Base-by-base conservation (phyloP, 805 yeast species). In the Saturnispora mendoncae region DNA sequence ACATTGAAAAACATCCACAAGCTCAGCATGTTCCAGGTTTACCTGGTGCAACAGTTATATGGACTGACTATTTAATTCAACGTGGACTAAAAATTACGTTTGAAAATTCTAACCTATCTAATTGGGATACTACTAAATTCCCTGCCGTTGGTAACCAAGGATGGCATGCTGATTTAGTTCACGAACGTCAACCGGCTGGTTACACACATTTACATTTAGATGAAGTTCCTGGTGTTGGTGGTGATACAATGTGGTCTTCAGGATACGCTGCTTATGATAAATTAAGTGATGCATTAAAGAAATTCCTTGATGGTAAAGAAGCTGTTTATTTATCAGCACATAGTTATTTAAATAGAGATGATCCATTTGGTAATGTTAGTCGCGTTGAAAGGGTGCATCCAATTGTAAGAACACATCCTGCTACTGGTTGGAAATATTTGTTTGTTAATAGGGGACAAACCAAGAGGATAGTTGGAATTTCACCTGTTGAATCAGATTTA, bases 371-470 rank as follows among this genome's bases (percentile, higher is more conserved):
- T 40, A 69, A 71, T 13, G 67, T 67, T 15, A 62, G 64, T 38
- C 64, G 64, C 40, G 62, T 75, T 41, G 76, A 67, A 50, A 66
- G 78, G 54, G 71, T 67, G 44, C 84, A 78, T 56, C 82, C 81
- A 3, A 46, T 78, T 17, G 68, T 78, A 18, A 68, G 82, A 60
- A 74, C 80, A 27, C 80, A 78, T 51, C 83, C 84, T 10, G 78
- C 69, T 13, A 76, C 82, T 19, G 80, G 80, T 29, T 67, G 75
- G 72, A 78, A 78, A 57, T 62, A 73, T 2, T 59, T 76, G 47
- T 75, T 62, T 47, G 72, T 74, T 31, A 74, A 74, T 55, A 65
- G 75, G 36, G 57, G 64, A 18, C 65, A 66, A 66, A 74, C 78
- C 9, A 62, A 51, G 33, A 62, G 73, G 46, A 75, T 76, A 41